Evolutionary conservation across 2,329 filamentous ascomycete genomes (phyloP).

Genomic region (Aspergillus fijiensis): DNA sequence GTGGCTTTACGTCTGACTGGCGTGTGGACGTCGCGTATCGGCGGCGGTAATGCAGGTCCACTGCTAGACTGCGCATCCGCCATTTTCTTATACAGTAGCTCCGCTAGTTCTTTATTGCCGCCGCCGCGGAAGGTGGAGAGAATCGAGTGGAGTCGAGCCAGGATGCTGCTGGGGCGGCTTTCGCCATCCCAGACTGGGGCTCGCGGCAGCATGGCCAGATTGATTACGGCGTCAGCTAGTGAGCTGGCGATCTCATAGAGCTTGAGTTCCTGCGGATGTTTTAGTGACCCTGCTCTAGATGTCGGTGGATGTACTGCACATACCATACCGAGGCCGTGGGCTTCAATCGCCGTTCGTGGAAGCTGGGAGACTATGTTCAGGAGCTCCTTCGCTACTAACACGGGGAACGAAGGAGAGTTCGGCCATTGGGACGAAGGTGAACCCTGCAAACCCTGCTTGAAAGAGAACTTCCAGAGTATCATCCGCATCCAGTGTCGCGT

Average conservation of each 20-base stretch:
- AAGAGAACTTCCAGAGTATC: conserved; percentile 48
- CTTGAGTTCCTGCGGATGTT: conserved; percentile 26
- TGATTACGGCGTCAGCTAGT: conserved; percentile 25
- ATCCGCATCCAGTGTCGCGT: conserved; percentile 55
- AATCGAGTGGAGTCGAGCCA: conserved; percentile 23
- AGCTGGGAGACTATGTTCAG: conserved; percentile 45
- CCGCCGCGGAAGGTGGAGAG: conserved; percentile 24
- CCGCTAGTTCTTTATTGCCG: conserved; percentile 22
- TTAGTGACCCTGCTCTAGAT: background rate
- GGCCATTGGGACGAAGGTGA: conserved; percentile 17
- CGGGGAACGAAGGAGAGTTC: conserved; percentile 27
- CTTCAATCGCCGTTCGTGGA: conserved; percentile 50
- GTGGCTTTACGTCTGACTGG: background rate
- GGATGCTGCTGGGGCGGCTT: conserved; percentile 22
- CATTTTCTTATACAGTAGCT: conserved; percentile 27
- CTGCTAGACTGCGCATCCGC: conserved; percentile 19
- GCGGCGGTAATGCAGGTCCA: conserved; percentile 1
- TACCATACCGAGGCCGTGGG: conserved; percentile 49
- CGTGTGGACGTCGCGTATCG: background rate
- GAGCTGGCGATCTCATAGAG: conserved; percentile 29
- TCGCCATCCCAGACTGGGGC: conserved; percentile 19
- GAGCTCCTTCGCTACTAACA: conserved; percentile 50
- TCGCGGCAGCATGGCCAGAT: conserved; percentile 16
- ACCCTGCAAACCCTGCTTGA: conserved; percentile 28
- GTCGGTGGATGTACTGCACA: background rate